Base-by-base conservation (phyloP, 306 rosid genomes). In the Glycine latifolia region DNA sequence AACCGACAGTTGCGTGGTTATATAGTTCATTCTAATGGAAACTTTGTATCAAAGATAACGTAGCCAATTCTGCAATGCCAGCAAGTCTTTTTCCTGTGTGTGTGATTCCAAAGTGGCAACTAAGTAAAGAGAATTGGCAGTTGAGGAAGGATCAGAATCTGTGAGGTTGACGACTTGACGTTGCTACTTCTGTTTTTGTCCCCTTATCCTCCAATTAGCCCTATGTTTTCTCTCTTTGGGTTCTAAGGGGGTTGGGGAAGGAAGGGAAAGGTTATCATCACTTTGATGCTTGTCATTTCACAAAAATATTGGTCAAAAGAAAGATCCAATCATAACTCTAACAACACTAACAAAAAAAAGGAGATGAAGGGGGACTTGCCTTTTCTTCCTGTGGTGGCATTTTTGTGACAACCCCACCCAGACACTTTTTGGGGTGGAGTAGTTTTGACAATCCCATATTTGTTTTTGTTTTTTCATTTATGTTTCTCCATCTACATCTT, bases 221-320 rank as follows among this genome's bases (percentile, higher is more conserved):
- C 59, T n/a, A 54, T 14, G 59, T 53, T 54, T 54, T 53, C 17
- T 53, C 59, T 53, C 59, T 53, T 53, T 15, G 61, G 61, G 61
- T 55, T 55, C 61, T 55, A 55, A 6, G 10, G 4, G 61, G 31
- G 61, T 14, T 14, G 59, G 59, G 59, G 31, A 55, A 55, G 31
- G 3, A 54, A 54, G 20, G 60, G 31, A 26, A 26, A 26, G 2
- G 31, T 26, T 26, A 26, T 55, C 16, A 55, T 55, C 61, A 55
- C 8, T 55, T 55, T 55, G 59, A 26, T 26, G 31, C 31, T 14
- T 53, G 47, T 77, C 72, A 14, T 48, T 63, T 20, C 61, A 49
- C 7, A 76, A 10, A 75, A 48, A 62, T 35, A 3, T n/a, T 26
- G 81, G 10, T 50, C 61, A 77, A 77, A 62, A 77, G 61, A 63